phyloP scores from a whole-genome alignment of 495 filamentous ascomycete genomes.

The Amphirosellinia nigrospora region DNA sequence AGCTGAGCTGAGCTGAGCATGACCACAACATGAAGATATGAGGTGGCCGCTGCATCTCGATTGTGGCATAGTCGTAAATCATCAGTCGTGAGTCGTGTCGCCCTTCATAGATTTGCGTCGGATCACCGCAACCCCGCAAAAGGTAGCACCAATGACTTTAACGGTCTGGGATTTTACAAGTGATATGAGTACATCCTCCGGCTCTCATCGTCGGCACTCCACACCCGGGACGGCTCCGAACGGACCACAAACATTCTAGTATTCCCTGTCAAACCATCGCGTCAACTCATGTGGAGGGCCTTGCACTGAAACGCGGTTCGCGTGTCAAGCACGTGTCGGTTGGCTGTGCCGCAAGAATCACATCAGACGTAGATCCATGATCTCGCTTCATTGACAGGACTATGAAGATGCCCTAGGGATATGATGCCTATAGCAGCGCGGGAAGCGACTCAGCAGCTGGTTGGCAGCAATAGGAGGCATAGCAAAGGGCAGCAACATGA shows the following conservation, averaged over 20 bases:
- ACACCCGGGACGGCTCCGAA: conserved; percentile 43
- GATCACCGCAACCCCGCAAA: neutral
- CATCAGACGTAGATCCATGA: conserved; percentile 5
- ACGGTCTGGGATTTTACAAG: conserved; percentile 23
- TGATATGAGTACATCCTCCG: conserved; percentile 42
- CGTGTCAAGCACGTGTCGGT: neutral
- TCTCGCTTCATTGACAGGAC: neutral
- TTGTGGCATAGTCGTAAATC: neutral
- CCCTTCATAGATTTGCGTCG: neutral
- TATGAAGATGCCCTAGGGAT: neutral
- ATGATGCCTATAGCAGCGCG: neutral
- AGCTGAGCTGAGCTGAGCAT: neutral
- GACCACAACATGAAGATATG: neutral
- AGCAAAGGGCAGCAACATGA: neutral
- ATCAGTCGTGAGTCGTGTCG: neutral
- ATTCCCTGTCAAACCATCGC: neutral
- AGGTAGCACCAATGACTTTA: neutral
- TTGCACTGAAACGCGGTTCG: neutral
- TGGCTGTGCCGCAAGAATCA: neutral
- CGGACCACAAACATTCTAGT: neutral
- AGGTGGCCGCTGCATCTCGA: neutral
- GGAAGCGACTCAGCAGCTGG: conserved; percentile 3
- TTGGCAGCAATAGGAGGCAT: neutral
- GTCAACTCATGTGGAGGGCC: neutral
- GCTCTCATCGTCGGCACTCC: conserved; percentile 36